Conservation (phyloP, 306 rosid genomes). For the Vigna hirtella region DNA sequence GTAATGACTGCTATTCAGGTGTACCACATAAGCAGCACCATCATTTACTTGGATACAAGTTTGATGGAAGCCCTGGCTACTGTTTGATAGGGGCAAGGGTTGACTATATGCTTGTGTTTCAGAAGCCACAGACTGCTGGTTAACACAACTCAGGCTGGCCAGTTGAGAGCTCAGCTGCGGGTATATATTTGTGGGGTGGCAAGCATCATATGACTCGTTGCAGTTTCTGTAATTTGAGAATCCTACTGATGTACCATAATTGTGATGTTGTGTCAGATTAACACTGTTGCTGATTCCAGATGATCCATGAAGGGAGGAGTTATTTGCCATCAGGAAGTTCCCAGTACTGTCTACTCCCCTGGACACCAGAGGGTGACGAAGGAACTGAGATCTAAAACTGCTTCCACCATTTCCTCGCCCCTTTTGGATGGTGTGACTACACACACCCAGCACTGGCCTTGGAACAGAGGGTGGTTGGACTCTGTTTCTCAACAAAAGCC, state of each 20-base stretch:
- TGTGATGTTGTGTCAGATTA: slow-evolving; percentile 34
- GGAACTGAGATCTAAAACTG: slow-evolving; percentile 39
- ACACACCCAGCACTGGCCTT: slow-evolving; percentile 49
- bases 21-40: slow-evolving; percentile 35
- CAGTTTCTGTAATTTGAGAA: slow-evolving; percentile 32
- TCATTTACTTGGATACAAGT: slow-evolving; percentile 47
- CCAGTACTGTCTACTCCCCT: slow-evolving; percentile 44
- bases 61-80: slow-evolving; percentile 40
- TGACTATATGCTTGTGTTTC: slow-evolving; percentile 42
- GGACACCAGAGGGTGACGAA: slow-evolving; percentile 44
- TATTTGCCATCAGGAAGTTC: slow-evolving; percentile 34
- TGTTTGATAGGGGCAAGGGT: slow-evolving; percentile 42
- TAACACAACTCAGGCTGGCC: slow-evolving; percentile 37
- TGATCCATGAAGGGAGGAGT: slow-evolving; percentile 36
- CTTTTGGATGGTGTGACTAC: slow-evolving; percentile 46
- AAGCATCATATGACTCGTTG: slow-evolving; percentile 41
- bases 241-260: slow-evolving; percentile 39
- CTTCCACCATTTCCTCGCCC: slow-evolving; percentile 44
- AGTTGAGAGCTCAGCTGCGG: slow-evolving; percentile 38
- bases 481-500: slow-evolving; percentile 50
- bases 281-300: slow-evolving; percentile 44
- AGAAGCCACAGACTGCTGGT: slow-evolving; percentile 43
- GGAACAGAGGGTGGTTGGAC: slow-evolving; percentile 39
- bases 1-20: slow-evolving; percentile 34
- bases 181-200: slow-evolving; percentile 23